Evolutionary conservation across 805 yeast species (phyloP), one percentile per base, ranked within the genome.

Genomic region (Candida rishiriensis): DNA sequence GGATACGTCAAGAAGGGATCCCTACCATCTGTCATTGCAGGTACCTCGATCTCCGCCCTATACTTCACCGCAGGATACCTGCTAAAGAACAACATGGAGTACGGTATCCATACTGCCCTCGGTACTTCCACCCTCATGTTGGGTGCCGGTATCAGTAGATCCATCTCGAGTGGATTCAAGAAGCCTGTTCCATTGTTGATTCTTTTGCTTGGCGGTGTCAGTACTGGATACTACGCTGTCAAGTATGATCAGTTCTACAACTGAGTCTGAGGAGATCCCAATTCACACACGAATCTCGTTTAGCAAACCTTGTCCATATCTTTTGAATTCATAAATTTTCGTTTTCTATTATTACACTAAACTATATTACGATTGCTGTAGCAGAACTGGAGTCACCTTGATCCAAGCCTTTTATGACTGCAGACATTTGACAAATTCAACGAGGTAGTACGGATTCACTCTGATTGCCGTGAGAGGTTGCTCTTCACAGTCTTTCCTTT

Each of bases 51-150:
- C 50, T 72, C 85, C 12, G 69, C 76, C 2, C 58, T 79, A 26
- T 85, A 76, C 59, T 85, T 84, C n/a, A 59, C 70, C 46, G 82
- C 88, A 2, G 91, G 95, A 14, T 86, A 88, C 64, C 71, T 90
- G 52, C 68, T 88, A 49, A 75, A 78, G 51, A 68, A 81, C 43
- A 86, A 88, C 60, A 81, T 79, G 48, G 89, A 86, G 59, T 78
- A 78, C 65, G 97, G 97, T 36, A 72, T 90, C 51, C 90, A 86
- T 60, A 61, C 85, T 14, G 96, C 96, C 0, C 66, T 89, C 43
- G 84, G 81, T 11, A 76, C 90, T 1, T 83, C 95, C 5, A 54
- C 79, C 1, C 57, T 85, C 14, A 73, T 90, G 54, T 63, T 84
- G 10, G 74, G 75, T 34, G 90, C 91, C 9, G 89, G 95, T 28